Evolutionary conservation across 2,329 filamentous ascomycete species (phyloP).

Genomic region (Chaetomium globosum): DNA sequence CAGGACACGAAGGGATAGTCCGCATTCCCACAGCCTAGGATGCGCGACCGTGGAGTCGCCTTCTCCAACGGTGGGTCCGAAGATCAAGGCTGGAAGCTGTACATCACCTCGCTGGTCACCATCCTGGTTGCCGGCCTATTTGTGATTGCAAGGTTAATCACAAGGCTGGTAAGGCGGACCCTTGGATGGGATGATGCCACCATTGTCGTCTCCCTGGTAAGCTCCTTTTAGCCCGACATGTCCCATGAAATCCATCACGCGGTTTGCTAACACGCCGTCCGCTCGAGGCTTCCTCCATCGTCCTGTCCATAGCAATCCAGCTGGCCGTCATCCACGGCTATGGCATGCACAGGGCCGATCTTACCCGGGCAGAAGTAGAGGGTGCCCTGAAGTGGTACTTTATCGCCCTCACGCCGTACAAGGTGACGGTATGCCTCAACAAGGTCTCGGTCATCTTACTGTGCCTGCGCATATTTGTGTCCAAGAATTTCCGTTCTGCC

Average conservation of each 20-base stretch:
- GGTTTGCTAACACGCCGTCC: not conserved
- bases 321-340: not conserved
- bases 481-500: conserved; percentile 35
- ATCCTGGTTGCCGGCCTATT: not conserved
- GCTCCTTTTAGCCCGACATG: not conserved
- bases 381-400: conserved; percentile 44
- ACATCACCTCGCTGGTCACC: not conserved
- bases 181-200: not conserved
- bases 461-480: conserved; percentile 57
- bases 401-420: conserved; percentile 57
- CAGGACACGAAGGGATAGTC: not conserved
- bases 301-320: not conserved
- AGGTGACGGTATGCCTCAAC: conserved; percentile 56
- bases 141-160: not conserved
- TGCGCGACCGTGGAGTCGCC: not conserved
- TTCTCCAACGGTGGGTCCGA: not conserved
- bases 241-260: not conserved
- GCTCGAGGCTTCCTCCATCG: not conserved
- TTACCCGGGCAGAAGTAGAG: conserved; percentile 58
- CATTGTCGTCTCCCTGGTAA: not conserved
- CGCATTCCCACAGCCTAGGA: not conserved
- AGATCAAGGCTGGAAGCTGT: not conserved
- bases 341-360: not conserved
- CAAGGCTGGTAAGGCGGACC: not conserved
- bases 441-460: conserved; percentile 57